These are phyloP conservation scores for Arthrobotrys iridis DNA, from an alignment of 2,329 filamentous ascomycete genomes.

Conservation along the genomic window DNA sequence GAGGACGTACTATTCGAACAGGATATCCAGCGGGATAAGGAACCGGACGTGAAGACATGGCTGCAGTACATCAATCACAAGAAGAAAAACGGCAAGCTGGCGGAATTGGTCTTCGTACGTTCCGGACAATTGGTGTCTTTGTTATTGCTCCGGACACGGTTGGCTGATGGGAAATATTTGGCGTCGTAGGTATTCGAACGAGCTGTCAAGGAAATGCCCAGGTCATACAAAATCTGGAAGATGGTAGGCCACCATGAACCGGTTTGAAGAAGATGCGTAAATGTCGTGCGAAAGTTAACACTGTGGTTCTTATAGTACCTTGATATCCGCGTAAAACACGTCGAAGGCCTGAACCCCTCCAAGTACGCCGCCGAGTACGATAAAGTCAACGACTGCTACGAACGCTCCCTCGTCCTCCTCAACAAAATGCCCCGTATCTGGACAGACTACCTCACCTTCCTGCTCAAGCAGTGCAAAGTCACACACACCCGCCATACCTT, in stretches of 20 bases:
- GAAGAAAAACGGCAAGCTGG: conserved; percentile 80
- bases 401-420: conserved; percentile 87
- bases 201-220: conserved; percentile 85
- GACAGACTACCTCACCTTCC: conserved; percentile 95
- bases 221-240: conserved; percentile 99
- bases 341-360: conserved; percentile 83
- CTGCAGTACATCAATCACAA: conserved; percentile 94
- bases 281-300: background rate
- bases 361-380: conserved; percentile 81
- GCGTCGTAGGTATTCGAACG: conserved; percentile 83
- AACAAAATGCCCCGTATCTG: conserved; percentile 99
- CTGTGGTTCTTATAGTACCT: conserved; percentile 72
- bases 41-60: conserved; percentile 88
- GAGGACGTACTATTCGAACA: conserved; percentile 97
- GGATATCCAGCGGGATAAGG: conserved; percentile 83
- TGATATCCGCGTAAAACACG: conserved; percentile 80
- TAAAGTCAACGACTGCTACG: conserved; percentile 95
- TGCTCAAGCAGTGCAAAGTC: conserved; percentile 89
- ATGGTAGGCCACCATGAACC: conserved; percentile 68
- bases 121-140: conserved; percentile 57
- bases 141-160: conserved; percentile 57
- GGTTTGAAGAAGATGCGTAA: conserved; percentile 50
- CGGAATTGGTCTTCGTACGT: conserved; percentile 80
- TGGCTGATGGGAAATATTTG: conserved; percentile 4
- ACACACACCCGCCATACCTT: conserved; percentile 87